A percentile compares a stretch with the other conserved stretches of the same genome.
phyloP scores from a whole-genome alignment of 192 early-diverging fungal genomes.

The Phycomyces nitens region DNA sequence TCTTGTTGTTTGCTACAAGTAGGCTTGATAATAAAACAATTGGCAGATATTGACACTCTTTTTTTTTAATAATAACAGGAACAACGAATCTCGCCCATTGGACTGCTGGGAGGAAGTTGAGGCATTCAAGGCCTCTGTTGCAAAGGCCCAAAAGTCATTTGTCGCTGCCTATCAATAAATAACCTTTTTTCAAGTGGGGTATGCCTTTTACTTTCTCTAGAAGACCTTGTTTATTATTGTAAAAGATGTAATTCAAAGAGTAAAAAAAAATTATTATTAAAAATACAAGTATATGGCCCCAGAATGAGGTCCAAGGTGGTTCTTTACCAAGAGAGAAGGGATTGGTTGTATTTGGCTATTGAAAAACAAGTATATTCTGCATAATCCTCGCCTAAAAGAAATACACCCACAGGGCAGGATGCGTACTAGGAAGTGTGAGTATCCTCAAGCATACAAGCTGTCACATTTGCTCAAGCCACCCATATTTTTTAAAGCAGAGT shows the following conservation, averaged over 20 bases:
- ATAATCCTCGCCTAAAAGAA: no score
- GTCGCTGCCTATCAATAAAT: conserved; percentile 29
- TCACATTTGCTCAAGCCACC: conserved; percentile 3
- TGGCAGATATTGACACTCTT: background rate
- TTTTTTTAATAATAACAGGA: conserved; percentile 10
- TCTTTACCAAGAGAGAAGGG: no score
- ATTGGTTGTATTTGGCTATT: no score
- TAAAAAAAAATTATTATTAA: background rate
- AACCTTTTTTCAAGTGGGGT: background rate
- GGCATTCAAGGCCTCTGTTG: conserved; percentile 33
- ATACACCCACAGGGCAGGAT: no score
- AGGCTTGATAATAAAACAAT: no score
- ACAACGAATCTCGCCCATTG: conserved; percentile 25
- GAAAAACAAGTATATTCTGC: no score
- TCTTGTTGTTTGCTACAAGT: conserved; percentile 34
- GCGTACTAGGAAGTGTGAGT: background rate
- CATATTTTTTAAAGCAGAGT: conserved; percentile 1
- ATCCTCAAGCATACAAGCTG: background rate
- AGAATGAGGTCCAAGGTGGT: background rate
- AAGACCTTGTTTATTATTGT: no score
- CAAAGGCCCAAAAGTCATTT: conserved; percentile 30
- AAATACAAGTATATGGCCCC: no score
- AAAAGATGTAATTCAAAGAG: no score
- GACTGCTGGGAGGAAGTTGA: conserved; percentile 40
- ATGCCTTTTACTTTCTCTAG: no score